phyloP scores from a whole-genome alignment of 192 early-diverging fungal genomes.

The Linnemannia zychae region DNA sequence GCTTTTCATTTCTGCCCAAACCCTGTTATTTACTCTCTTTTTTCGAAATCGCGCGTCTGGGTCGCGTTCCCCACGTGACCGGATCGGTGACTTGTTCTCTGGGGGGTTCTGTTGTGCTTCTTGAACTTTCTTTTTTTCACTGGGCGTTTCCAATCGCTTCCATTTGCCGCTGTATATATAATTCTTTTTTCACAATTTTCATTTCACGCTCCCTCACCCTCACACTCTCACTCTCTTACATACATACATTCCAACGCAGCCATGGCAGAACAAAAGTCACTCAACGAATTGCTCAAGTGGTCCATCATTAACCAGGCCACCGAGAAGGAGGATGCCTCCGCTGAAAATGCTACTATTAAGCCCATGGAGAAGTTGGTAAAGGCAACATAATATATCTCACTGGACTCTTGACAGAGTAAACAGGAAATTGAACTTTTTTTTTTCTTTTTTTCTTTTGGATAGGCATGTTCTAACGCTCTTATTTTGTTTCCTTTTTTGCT shows the following conservation, averaged over 20 bases:
- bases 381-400: slow-evolving; percentile 16
- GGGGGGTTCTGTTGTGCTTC: neutral
- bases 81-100: slow-evolving; percentile 1
- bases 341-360: slow-evolving; percentile 43
- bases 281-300: slow-evolving; percentile 91
- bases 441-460: no score
- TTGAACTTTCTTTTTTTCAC: slow-evolving; percentile 11
- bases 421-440: no score
- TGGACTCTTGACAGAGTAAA: no score
- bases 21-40: no score
- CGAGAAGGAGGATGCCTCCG: slow-evolving; percentile 73
- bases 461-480: neutral
- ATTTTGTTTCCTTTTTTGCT: slow-evolving; percentile 17
- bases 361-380: slow-evolving; percentile 52
- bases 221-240: slow-evolving; percentile 1
- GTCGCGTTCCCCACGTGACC: neutral
- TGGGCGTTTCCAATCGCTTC: slow-evolving; percentile 17
- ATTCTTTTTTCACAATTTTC: neutral
- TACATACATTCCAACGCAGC: slow-evolving; percentile 1
- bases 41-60: neutral
- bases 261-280: slow-evolving; percentile 45
- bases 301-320: slow-evolving; percentile 81
- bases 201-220: neutral
- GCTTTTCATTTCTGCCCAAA: no score
- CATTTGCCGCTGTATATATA: neutral